Percentiles rank a stretch among this genome's conserved stretches.
phyloP scores from a whole-genome alignment of 2,329 filamentous ascomycete genomes.

The Exophiala viscosa region DNA sequence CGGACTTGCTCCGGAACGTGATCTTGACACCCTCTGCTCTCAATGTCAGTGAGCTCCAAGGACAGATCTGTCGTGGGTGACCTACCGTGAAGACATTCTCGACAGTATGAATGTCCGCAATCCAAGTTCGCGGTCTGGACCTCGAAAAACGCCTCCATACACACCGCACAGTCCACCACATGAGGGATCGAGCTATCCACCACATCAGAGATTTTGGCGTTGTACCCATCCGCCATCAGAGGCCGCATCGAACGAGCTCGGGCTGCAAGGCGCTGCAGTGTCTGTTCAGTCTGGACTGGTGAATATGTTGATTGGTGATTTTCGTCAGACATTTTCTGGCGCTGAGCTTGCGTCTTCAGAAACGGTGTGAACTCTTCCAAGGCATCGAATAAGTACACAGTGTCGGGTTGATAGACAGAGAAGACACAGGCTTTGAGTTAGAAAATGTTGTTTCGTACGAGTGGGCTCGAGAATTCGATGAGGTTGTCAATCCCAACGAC shows the following conservation, averaged over 20 bases:
- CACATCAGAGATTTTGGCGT: background rate
- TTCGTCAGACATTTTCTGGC: background rate
- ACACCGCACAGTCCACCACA: slow-evolving; percentile 5
- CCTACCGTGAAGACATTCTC: slow-evolving; percentile 4
- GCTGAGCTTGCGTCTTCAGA: background rate
- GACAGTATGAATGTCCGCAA: slow-evolving; percentile 9
- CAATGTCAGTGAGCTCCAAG: background rate
- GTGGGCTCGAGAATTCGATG: background rate
- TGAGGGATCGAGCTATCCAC: slow-evolving; percentile 3
- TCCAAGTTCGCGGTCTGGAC: slow-evolving; percentile 2
- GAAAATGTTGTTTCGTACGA: background rate
- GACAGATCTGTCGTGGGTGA: background rate
- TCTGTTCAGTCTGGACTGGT: background rate
- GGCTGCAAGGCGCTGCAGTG: background rate
- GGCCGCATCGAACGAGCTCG: background rate
- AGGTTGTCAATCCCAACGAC: slow-evolving; percentile 9
- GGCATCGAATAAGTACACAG: slow-evolving; percentile 8
- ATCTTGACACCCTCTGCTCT: background rate
- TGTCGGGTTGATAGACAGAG: slow-evolving; percentile 2
- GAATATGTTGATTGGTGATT: background rate
- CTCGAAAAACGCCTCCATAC: slow-evolving; percentile 11
- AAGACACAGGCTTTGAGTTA: slow-evolving; percentile 6
- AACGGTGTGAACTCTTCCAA: slow-evolving; percentile 7
- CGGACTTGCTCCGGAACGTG: background rate
- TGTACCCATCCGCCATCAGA: background rate